Base-by-base conservation (phyloP, 75 land plant species). In the Pinus albicaulis region DNA sequence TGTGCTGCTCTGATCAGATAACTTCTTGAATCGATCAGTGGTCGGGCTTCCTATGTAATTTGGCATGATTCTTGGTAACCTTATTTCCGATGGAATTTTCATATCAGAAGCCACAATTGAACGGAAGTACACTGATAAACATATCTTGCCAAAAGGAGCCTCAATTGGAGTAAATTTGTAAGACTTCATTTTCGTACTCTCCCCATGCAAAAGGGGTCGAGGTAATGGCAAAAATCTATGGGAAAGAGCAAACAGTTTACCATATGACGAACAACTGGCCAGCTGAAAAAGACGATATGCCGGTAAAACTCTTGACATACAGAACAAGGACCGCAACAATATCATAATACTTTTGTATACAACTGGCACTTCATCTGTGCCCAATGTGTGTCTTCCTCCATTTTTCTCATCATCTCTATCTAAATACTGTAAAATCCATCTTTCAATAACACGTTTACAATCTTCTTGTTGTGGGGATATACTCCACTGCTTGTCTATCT, bases 131-230 rank as follows among this genome's bases (percentile, higher is more conserved):
- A 68, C 71, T 68, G 71, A 36, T 41, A 68, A 41, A 4, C 71
- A 68, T 68, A 68, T 68, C 48, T 68, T 38, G n/a, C 71, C 71
- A 68, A 38, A 41, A 44, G 71, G 52, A 68, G 24, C 48, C 22
- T 68, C 24, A 3, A 68, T 68, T 36, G 71, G 48, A 38, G 71
- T 41, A 68, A 68, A 68, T 68, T 68, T 68, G 48, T 68, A 68
- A n/a, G 71, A 68, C n/a, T 68, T 68, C 71, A 68, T 41, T 20
- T 0, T n/a, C 17, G 20, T 20, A 7, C 52, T 34, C 52, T 68
- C 71, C 7, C 71, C 71, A 10, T 68, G 71, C 52, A 41, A 41
- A 16, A 68, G 23, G 23, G 71, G 71, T 68, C 52, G 71, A 41
- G 71, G 71, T 68, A 68, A 34, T 38, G 23, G 71, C 71, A 68